Evolutionary conservation across 2,329 filamentous ascomycete genomes (phyloP), one percentile per base, ranked within the genome.

Genomic region (Ophiostoma ulmi): DNA sequence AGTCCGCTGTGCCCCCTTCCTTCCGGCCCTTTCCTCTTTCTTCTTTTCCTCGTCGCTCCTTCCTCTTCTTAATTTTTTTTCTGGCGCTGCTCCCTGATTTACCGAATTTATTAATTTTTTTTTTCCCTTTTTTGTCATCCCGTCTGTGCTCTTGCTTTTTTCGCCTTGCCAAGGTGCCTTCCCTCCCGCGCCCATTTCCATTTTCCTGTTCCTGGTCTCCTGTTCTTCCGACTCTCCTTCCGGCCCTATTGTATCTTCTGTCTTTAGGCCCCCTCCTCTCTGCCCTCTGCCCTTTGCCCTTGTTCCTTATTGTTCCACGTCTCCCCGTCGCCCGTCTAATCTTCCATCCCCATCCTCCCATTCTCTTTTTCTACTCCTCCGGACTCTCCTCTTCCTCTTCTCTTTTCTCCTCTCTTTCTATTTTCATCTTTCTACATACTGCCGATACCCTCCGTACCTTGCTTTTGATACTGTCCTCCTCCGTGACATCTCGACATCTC

Each of bases 1-100:
- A 58, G 52, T 14, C 52, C 52, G 52, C 52, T 58, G 52, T 11
- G 63, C 69, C 63, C 70, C 48, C 72, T 68, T 67, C 68, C 70
- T 71, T 72, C 72, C 73, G 70, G 73, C 70, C 73, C 71, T 71
- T 72, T 69, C 70, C 64, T 68, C 69, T 64, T 63, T 66, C 31
- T 63, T 68, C 69, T 70, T 61, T 68, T 55, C 71, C 70, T 39
- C 69, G n/a, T 41, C 55, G 55, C 20, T 68, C 58, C 13, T 61
- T 39, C 22, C 39, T 52, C 55, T 48, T 55, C 58, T 65, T 55
- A 66, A 63, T n/a, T 22, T 39, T 52, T 39, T 65, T 38, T 17
- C 61, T 64, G 58, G 26, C 36, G n/a, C 68, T 39, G 48, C 66
- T 39, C 36, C 20, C 36, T 38, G 31, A n/a, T 39, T 22, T 65